Percentiles rank a stretch among this genome's conserved stretches.
Evolutionary conservation across 73 alveolate genomes (phyloP).

Genomic region (Paramecium sexaurelia): DNA sequence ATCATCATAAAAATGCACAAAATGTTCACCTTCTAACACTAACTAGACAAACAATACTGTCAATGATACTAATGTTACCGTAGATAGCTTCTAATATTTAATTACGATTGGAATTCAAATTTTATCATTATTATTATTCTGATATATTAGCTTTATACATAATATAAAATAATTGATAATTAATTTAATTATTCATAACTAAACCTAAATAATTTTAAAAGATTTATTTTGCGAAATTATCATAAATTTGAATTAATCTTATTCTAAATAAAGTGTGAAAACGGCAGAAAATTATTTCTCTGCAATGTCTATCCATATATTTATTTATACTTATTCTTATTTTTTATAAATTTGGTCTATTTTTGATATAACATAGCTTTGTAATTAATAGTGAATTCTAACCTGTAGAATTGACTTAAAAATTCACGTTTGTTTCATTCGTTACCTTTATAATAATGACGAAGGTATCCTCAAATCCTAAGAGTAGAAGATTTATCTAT

Average conservation of each 20-base stretch:
- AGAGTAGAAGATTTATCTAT: background rate
- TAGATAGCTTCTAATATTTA: background rate
- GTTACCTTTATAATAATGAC: too few relatives aligned
- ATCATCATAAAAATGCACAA: background rate
- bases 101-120: background rate
- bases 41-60: background rate
- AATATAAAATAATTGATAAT: background rate
- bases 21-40: background rate
- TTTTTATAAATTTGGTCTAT: background rate
- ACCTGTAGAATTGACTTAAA: too few relatives aligned
- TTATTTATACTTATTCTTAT: background rate
- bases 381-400: too few relatives aligned
- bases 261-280: too few relatives aligned
- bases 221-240: too few relatives aligned
- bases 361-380: background rate
- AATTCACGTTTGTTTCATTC: too few relatives aligned
- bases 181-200: background rate
- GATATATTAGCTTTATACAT: background rate
- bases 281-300: too few relatives aligned
- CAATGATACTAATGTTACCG: background rate
- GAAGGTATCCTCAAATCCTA: background rate
- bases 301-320: slow-evolving; percentile 17
- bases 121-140: background rate
- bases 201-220: background rate
- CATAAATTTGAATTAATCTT: too few relatives aligned